Evolutionary conservation across 176 grass and related monocot genomes (phyloP), one percentile per base, ranked within the genome.

Genomic region (Cocos nucifera): DNA sequence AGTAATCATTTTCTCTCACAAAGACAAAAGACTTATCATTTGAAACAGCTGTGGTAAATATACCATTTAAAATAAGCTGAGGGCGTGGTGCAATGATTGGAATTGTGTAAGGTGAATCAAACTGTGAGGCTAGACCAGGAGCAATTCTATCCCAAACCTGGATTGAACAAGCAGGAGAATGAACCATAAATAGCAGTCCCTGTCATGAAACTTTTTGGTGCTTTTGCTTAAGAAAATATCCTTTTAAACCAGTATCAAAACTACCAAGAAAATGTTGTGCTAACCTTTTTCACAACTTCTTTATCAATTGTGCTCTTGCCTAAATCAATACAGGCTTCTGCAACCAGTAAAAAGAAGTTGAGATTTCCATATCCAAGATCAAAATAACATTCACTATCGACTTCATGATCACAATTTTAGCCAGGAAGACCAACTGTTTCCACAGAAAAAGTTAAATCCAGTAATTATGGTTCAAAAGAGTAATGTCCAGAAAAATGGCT

Each of bases 141-240:
- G 92, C 87, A 69, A 97, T 97, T 73, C 69, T 82, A 79, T 83
- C 81, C 92, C 92, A 97, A 53, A 88, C 92, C 92, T 97, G 56
- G 69, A 54, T 53, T 27, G 58, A 73, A 54, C n/a, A 67, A 56
- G 51, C 17, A 54, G 67, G 25, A 29, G 16, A 32, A 70, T 44
- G 6, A 44, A 44, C 8, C 35, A 44, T 44, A 44, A 44, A 44
- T 44, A 44, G 9, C 35, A 44, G 35, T 44, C 35, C 35, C 10
- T 44, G 35, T 44, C 9, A 44, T 44, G 35, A 14, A 44, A 12
- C 8, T 44, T 44, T 44, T 44, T 44, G 1, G 35, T 44, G 35
- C 35, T 12, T 44, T 14, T 14, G 9, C 35, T 9, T 44, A 12
- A 44, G 35, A 6, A 9, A 44, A 44, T 44, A 44, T 44, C 35